Evolutionary conservation across 805 yeast species (phyloP).

Genomic region (Saturnispora dispora): DNA sequence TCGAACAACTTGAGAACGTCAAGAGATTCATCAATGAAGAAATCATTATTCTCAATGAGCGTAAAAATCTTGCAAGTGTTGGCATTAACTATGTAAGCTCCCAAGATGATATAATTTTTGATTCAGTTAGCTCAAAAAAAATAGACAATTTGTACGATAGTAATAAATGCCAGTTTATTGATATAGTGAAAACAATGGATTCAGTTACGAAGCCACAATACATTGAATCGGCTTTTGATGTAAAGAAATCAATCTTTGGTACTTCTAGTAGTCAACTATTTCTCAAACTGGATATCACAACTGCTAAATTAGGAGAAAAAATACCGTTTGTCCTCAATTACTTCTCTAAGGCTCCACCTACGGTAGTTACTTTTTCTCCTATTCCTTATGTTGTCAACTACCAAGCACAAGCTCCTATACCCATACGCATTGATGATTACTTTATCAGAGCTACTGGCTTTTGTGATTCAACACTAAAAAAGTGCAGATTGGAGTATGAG

Average conservation of each 20-base stretch:
- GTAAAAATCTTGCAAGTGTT: background rate
- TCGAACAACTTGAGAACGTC: background rate
- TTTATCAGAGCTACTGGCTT: background rate
- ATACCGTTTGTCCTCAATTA: background rate
- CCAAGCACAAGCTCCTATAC: conserved; percentile 3
- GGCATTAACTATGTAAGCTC: background rate
- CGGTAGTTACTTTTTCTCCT: background rate
- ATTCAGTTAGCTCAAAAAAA: background rate
- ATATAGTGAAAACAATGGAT: background rate
- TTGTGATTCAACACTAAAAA: background rate
- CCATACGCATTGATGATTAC: conserved; percentile 1
- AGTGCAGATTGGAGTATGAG: background rate
- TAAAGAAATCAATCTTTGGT: background rate
- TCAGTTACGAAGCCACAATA: background rate
- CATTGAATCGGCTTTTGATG: background rate
- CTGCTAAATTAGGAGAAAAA: background rate
- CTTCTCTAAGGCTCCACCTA: background rate
- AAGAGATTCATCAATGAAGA: background rate
- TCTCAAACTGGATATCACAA: background rate
- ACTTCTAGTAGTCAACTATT: background rate
- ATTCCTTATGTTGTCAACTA: conserved; percentile 1
- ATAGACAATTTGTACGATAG: background rate
- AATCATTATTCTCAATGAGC: background rate
- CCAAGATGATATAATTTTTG: conserved; percentile 1
- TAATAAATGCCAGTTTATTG: background rate